Evolutionary conservation across 2,329 filamentous ascomycete species (phyloP).

Genomic region (Fusarium sp.): DNA sequence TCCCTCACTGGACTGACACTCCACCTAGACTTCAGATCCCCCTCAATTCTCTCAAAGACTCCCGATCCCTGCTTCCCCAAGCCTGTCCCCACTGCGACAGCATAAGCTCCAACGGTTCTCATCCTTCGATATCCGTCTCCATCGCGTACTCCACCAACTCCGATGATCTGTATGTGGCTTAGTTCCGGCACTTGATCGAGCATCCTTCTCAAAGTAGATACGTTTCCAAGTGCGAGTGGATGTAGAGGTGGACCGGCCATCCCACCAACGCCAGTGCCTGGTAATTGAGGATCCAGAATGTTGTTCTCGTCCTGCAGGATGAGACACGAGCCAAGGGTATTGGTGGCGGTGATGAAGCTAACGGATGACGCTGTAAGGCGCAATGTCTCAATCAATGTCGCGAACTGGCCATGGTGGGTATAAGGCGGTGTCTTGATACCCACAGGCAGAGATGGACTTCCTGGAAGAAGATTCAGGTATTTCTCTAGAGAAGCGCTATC

Average conservation of each 20-base stretch:
- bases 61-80: conserved; percentile 72
- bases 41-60: conserved; percentile 72
- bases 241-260: conserved; percentile 80
- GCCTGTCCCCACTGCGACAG: conserved; percentile 78
- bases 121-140: conserved; percentile 73
- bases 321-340: conserved; percentile 77
- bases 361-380: conserved; percentile 53
- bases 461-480: conserved; percentile 67
- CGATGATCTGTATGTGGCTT: conserved; percentile 72
- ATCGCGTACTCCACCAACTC: conserved; percentile 79
- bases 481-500: conserved; percentile 61
- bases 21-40: conserved; percentile 42
- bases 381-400: conserved; percentile 67
- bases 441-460: conserved; percentile 55
- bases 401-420: conserved; percentile 76
- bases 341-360: conserved; percentile 79
- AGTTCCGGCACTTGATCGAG: conserved; percentile 66
- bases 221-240: conserved; percentile 80
- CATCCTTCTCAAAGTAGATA: conserved; percentile 73
- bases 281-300: conserved; percentile 59
- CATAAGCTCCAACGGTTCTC: conserved; percentile 73
- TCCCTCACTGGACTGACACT: not conserved
- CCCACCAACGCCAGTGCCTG: conserved; percentile 73
- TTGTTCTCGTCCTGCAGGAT: conserved; percentile 58
- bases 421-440: conserved; percentile 85